Percentiles rank a stretch among this genome's conserved stretches.
phyloP scores from a whole-genome alignment of 805 yeast species.

The Komagataella populi region DNA sequence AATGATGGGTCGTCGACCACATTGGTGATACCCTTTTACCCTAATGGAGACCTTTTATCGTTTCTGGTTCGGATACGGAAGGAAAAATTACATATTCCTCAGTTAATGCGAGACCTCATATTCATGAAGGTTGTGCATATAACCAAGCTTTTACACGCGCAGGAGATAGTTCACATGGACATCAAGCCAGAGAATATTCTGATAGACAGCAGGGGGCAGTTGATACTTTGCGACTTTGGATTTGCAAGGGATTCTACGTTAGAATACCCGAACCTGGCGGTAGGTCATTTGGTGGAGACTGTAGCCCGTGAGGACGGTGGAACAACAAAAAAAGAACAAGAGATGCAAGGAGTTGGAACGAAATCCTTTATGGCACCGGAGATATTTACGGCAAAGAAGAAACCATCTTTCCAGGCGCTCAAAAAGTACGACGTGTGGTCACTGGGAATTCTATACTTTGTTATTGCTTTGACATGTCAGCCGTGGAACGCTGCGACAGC shows the following conservation, averaged over 20 bases:
- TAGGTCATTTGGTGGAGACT: slow-evolving; percentile 1
- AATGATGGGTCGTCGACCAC: not conserved
- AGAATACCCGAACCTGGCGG: slow-evolving; percentile 6
- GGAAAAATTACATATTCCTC: slow-evolving; percentile 15
- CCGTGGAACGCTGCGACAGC: slow-evolving; percentile 34
- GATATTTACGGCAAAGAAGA: slow-evolving; percentile 15
- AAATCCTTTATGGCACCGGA: slow-evolving; percentile 44
- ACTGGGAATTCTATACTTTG: slow-evolving; percentile 33
- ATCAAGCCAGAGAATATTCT: slow-evolving; percentile 41
- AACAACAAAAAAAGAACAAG: slow-evolving; percentile 5
- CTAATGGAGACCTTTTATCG: slow-evolving; percentile 33
- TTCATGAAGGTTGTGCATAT: slow-evolving; percentile 41
- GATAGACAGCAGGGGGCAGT: slow-evolving; percentile 27
- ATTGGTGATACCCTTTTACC: slow-evolving; percentile 26
- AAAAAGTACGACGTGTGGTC: slow-evolving; percentile 37
- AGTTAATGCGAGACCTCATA: slow-evolving; percentile 26
- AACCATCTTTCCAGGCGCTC: slow-evolving; percentile 5
- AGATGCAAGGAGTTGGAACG: slow-evolving; percentile 29
- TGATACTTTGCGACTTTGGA: slow-evolving; percentile 38
- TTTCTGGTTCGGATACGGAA: slow-evolving; percentile 25
- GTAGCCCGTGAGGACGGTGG: not conserved
- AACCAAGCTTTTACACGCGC: slow-evolving; percentile 28
- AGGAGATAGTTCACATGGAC: slow-evolving; percentile 33
- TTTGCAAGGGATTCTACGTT: slow-evolving; percentile 25
- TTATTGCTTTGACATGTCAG: slow-evolving; percentile 24